Evolutionary conservation across 306 rosid species (phyloP), one percentile per base, ranked within the genome.

Genomic region (Cucumis melo): DNA sequence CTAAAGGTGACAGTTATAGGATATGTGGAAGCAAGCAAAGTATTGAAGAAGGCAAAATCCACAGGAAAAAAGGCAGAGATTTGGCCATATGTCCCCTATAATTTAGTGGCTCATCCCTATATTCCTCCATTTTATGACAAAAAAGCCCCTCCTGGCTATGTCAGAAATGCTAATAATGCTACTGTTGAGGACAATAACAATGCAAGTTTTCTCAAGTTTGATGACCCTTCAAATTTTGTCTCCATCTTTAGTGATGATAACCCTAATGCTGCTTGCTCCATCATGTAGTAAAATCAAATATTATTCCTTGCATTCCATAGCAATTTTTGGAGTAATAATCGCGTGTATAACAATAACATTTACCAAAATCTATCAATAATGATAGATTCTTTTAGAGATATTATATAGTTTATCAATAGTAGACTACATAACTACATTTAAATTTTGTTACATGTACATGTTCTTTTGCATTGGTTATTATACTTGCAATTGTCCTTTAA

Each of bases 21-120:
- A 58, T 85, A 84, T 87, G 96, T 89, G 11, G 97, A 94, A 60
- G 81, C 92, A 83, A 92, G 65, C 96, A 94, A 90, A 83, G 99
- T 94, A 84, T 80, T 94, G 74, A 92, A 92, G 93, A 90, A 88
- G 84, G 99, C 96, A 0, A 90, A 94, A 73, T 88, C 97, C 80
- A 94, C 97, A 27, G 97, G 97, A 76, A 94, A 94, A 50, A 92
- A 41, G 80, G 87, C 92, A 74, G 99, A 94, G 89, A 89, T 94
- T 73, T 94, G 99, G 99, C 99, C 97, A 0, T 94, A 94, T 78
- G 90, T 94, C 8, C 99, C 99, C 60, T 89, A 87, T 90, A 90
- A 82, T 76, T 61, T 90, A 70, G 96, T 89, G 91, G 85, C 96
- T 74, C 95, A 92, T 50, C 99, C 99, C 29, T 94, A 87, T 24